phyloP scores from a whole-genome alignment of 2,329 filamentous ascomycete genomes.

The Pseudopyrenochaeta lycopersici region DNA sequence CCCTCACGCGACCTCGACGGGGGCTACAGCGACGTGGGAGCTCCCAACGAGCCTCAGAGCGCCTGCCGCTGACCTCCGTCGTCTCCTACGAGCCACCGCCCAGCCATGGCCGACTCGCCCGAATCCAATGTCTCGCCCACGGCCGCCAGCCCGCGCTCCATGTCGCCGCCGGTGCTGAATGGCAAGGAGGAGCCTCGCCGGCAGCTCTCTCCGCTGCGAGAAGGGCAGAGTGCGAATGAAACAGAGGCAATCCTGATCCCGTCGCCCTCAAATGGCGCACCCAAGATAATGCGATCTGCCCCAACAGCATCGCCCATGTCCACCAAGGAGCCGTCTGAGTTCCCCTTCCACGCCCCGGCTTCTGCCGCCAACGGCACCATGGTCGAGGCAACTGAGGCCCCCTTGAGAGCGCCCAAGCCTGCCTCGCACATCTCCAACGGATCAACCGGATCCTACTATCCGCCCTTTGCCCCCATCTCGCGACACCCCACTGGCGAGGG shows the following conservation, averaged over 20 bases:
- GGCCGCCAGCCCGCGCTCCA: constrained; percentile 31
- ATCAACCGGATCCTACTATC: constrained; percentile 33
- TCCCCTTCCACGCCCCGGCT: constrained; percentile 44
- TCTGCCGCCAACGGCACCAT: constrained; percentile 24
- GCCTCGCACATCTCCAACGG: constrained; percentile 33
- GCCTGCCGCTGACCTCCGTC: constrained; percentile 2
- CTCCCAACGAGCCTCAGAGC: neutral
- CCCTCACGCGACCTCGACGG: constrained; percentile 12
- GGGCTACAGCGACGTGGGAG: constrained; percentile 7
- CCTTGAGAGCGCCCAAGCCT: constrained; percentile 23
- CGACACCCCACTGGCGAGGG: constrained; percentile 42
- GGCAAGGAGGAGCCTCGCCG: constrained; percentile 25
- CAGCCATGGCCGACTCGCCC: constrained; percentile 37
- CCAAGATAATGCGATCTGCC: constrained; percentile 40
- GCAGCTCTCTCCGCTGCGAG: constrained; percentile 36
- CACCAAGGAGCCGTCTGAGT: constrained; percentile 41
- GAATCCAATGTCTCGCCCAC: constrained; percentile 39
- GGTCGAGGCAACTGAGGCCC: constrained; percentile 24
- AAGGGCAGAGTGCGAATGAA: constrained; percentile 26
- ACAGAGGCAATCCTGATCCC: constrained; percentile 22
- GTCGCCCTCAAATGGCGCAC: constrained; percentile 29
- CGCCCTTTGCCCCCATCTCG: constrained; percentile 43
- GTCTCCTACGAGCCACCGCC: neutral
- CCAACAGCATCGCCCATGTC: constrained; percentile 41
- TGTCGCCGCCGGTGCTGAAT: constrained; percentile 26